A percentile compares a stretch with the other conserved stretches of the same genome.
Evolutionary conservation across 768 basidiomycete species (phyloP).

Genomic region (Mycena maculata): DNA sequence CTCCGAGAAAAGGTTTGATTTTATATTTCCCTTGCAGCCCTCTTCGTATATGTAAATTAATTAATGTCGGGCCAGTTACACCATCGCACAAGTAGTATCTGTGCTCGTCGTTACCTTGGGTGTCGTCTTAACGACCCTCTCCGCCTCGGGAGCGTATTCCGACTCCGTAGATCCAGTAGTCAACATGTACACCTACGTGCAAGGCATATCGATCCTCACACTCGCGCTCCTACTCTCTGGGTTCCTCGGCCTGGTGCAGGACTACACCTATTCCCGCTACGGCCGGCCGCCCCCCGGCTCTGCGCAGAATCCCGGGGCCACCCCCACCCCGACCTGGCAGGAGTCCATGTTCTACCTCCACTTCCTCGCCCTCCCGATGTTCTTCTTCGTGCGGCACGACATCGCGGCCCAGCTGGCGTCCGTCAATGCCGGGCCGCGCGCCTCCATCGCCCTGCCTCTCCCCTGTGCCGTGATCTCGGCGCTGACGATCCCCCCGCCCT

Average conservation of each 20-base stretch:
- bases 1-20: conserved; percentile 69
- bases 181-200: conserved; percentile 62
- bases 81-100: conserved; percentile 70
- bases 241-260: conserved; percentile 86
- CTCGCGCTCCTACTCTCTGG: conserved; percentile 85
- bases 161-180: conserved; percentile 25
- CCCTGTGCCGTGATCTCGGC: conserved; percentile 26
- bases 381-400: conserved; percentile 67
- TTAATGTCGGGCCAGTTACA: conserved; percentile 62
- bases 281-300: conserved; percentile 25
- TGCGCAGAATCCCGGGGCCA: conserved; percentile 21
- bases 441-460: conserved; percentile 42
- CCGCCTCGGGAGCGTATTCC: conserved; percentile 59
- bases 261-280: conserved; percentile 70
- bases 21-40: not conserved
- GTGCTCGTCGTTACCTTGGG: conserved; percentile 86
- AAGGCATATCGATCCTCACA: conserved; percentile 79
- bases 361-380: conserved; percentile 83
- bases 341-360: conserved; percentile 95
- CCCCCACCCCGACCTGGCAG: conserved; percentile 69
- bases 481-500: conserved; percentile 29
- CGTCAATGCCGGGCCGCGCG: conserved; percentile 54
- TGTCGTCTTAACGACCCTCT: conserved; percentile 84
- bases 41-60: not conserved
- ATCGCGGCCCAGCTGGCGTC: conserved; percentile 59